Conservation (phyloP, 495 filamentous ascomycete species). For the Thermothielavioides terrestris region DNA sequence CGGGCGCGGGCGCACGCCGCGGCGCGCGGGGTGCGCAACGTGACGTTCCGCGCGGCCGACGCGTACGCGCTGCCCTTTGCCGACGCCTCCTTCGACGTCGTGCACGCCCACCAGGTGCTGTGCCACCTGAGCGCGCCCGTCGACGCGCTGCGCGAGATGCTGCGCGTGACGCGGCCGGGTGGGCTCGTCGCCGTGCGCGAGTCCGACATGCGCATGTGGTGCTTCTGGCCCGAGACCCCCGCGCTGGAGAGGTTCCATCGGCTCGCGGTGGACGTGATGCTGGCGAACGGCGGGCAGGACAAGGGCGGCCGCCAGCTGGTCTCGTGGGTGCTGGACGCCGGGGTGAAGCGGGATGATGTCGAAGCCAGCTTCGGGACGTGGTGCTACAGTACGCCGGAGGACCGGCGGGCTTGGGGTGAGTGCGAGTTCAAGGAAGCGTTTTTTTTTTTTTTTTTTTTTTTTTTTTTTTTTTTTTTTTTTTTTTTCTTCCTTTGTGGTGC, state of each 20-base stretch:
- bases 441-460: neutral
- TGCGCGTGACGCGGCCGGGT: conserved; percentile 33
- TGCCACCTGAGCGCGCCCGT: conserved; percentile 30
- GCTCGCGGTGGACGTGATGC: conserved; percentile 19
- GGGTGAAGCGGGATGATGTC: conserved; percentile 29
- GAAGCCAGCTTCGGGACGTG: conserved; percentile 29
- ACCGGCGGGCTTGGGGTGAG: conserved; percentile 35
- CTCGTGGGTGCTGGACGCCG: conserved; percentile 36
- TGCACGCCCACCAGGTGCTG: conserved; percentile 34
- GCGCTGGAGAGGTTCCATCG: conserved; percentile 30
- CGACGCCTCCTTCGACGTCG: conserved; percentile 36
- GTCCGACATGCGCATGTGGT: conserved; percentile 30
- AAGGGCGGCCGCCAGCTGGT: conserved; percentile 32
- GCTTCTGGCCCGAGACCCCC: conserved; percentile 28
- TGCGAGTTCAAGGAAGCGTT: no score
- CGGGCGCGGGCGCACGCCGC: conserved; percentile 25
- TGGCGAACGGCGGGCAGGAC: conserved; percentile 24
- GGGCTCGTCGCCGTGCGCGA: conserved; percentile 38
- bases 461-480: conserved; percentile 8
- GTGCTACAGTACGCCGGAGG: conserved; percentile 29
- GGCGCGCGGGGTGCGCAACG: conserved; percentile 18
- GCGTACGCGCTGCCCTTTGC: conserved; percentile 33
- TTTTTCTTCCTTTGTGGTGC: conserved; percentile 1
- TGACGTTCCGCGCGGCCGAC: conserved; percentile 31
- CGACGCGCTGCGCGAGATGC: conserved; percentile 35